phyloP scores from a whole-genome alignment of 345 rosid genomes.

The Euphorbia peplus region DNA sequence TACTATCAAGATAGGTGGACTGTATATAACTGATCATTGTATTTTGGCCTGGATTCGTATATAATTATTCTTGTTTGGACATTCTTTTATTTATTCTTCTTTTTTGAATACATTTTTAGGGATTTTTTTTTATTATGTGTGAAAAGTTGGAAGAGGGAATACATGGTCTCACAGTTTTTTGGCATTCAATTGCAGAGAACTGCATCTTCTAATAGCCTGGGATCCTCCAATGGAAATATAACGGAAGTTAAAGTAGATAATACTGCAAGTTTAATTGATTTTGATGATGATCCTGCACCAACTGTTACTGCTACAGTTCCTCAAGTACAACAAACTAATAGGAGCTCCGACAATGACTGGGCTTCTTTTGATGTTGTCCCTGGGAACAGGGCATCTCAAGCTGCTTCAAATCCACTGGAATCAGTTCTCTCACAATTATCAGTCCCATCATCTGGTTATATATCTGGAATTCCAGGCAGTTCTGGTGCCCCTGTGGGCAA shows the following conservation, averaged over 20 bases:
- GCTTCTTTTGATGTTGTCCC: slow-evolving; percentile 67
- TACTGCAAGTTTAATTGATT: slow-evolving; percentile 81
- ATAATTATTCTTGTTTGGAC: not conserved
- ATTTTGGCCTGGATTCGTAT: not conserved
- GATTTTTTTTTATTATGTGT: not conserved
- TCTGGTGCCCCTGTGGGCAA: slow-evolving; percentile 31
- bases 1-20: not conserved
- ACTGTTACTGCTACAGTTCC: slow-evolving; percentile 36
- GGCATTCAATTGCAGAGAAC: slow-evolving; percentile 53
- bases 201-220: slow-evolving; percentile 65
- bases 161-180: slow-evolving; percentile 18
- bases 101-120: not conserved
- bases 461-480: slow-evolving; percentile 34
- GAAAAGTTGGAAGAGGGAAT: not conserved
- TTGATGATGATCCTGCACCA: slow-evolving; percentile 80
- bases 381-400: slow-evolving; percentile 45
- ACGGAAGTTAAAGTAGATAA: slow-evolving; percentile 63
- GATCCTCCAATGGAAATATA: slow-evolving; percentile 51
- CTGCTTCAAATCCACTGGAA: slow-evolving; percentile 58
- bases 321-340: slow-evolving; percentile 41
- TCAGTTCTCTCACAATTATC: slow-evolving; percentile 77
- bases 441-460: slow-evolving; percentile 47
- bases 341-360: slow-evolving; percentile 58
- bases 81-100: not conserved
- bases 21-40: not conserved